Evolutionary conservation across 805 yeast species (phyloP).

Genomic region (Schwanniomyces occidentalis): DNA sequence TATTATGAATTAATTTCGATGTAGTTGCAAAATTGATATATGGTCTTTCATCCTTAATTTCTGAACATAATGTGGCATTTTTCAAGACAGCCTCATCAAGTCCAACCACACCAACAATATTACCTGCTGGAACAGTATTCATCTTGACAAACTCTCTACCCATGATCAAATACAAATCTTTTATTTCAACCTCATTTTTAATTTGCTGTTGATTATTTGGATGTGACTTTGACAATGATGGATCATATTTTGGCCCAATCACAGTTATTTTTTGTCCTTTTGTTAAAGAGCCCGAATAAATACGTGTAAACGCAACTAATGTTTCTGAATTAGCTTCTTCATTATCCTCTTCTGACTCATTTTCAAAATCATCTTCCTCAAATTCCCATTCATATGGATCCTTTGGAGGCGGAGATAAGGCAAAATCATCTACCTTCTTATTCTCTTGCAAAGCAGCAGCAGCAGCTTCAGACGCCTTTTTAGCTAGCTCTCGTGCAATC

Average conservation of each 20-base stretch:
- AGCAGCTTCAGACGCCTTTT: constrained; percentile 60
- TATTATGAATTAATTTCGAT: constrained; percentile 51
- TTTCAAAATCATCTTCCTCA: constrained; percentile 33
- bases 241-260: constrained; percentile 86
- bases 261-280: constrained; percentile 76
- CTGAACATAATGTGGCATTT: constrained; percentile 75
- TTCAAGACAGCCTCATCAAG: constrained; percentile 79
- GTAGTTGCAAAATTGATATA: constrained; percentile 62
- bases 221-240: constrained; percentile 40
- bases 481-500: constrained; percentile 65
- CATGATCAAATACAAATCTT: constrained; percentile 80
- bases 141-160: constrained; percentile 85
- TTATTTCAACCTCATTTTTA: constrained; percentile 56
- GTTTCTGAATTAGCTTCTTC: constrained; percentile 56
- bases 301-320: constrained; percentile 83
- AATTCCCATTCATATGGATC: constrained; percentile 46
- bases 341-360: constrained; percentile 46
- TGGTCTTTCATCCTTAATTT: constrained; percentile 68
- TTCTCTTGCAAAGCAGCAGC: constrained; percentile 27
- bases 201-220: constrained; percentile 51
- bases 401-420: constrained; percentile 23
- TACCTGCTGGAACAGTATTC: constrained; percentile 87
- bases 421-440: constrained; percentile 21
- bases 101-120: constrained; percentile 92
- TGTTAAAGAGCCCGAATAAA: constrained; percentile 79